Base-by-base conservation (phyloP, 805 yeast genomes). In the Huiozyma sinensis region DNA sequence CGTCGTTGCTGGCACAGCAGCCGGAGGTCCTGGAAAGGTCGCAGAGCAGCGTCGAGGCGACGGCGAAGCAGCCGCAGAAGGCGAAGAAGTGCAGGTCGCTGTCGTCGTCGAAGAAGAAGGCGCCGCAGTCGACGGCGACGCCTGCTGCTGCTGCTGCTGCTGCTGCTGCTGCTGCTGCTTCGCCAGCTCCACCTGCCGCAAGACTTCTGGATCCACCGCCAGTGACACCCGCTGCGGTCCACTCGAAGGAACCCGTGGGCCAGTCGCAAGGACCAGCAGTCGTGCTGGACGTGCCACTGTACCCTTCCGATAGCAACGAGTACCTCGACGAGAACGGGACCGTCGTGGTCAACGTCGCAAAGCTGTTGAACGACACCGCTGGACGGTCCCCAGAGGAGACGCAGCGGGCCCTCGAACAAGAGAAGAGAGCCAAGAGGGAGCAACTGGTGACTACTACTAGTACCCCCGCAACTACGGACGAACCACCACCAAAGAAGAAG, bases 311-410 rank as follows among this genome's bases (percentile, higher is more conserved):
- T 5, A 41, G 45, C 24, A 57, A 55, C 36, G 59, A 60, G 7
- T 62, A 61, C 45, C 38, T 62, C 34, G 64, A 62, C 45, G 66
- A 62, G 49, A 61, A 62, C 45, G 65, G 65, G 9, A 61, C 61
- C 34, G 62, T 62, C 1, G 54, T 53, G 7, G 56, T 62, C 42
- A 60, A 62, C 44, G 48, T 58, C 11, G 52, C 50, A 41, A 59
- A 55, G 37, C 27, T 50, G 12, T 13, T 42, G 12, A 38, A 39
- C 8, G 33, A 31, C n/a, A 31, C 9, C 33, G 24, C 24, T 17
- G 24, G 24, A 17, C 24, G 24, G 4, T 4, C 24, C 33, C 17
- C 24, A 42, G 38, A 17, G 36, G 32, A 8, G 39, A 42, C 49
- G 36, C 50, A 52, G 30, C 52, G 48, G n/a, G 11, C 7, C 40